Conservation (phyloP, 2,329 filamentous ascomycete species). For the Boeremia exigua region DNA sequence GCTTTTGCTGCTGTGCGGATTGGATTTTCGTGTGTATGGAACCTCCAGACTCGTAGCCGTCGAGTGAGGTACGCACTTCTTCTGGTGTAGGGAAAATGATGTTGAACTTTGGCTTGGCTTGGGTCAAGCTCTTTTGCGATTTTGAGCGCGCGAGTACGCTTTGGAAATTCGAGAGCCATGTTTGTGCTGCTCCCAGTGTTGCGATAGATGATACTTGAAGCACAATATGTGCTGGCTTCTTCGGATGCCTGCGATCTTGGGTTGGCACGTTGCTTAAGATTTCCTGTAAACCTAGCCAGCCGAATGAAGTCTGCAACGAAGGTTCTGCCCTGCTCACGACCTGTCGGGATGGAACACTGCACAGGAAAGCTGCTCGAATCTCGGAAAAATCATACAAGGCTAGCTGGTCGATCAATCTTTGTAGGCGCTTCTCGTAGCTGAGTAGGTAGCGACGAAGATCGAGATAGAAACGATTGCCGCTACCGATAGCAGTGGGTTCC, state of each 20-base stretch:
- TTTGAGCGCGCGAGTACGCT: conserved; percentile 36
- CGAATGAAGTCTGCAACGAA: conserved; percentile 67
- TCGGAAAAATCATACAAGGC: conserved; percentile 70
- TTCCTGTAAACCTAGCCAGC: conserved; percentile 73
- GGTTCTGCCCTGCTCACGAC: conserved; percentile 53
- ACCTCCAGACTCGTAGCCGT: conserved; percentile 77
- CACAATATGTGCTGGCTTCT: conserved; percentile 51
- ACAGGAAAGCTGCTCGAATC: conserved; percentile 75
- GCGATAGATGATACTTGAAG: conserved; percentile 82
- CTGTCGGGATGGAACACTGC: conserved; percentile 76
- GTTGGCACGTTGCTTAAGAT: conserved; percentile 60
- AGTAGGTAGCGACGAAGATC: conserved; percentile 76
- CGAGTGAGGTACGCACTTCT: conserved; percentile 76
- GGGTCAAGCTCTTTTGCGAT: neutral
- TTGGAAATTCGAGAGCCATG: conserved; percentile 70
- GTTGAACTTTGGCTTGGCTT: conserved; percentile 60
- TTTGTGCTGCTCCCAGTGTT: conserved; percentile 72
- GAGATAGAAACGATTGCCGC: conserved; percentile 73
- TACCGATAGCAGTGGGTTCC: conserved; percentile 54
- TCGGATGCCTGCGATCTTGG: conserved; percentile 39
- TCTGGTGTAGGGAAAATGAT: conserved; percentile 82
- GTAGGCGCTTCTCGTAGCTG: conserved; percentile 69
- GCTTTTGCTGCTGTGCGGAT: conserved; percentile 72
- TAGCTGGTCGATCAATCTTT: conserved; percentile 64
- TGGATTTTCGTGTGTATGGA: conserved; percentile 85